Evolutionary conservation across 2,329 filamentous ascomycete species (phyloP), one percentile per base, ranked within the genome.

Genomic region (Calonectria hawksworthii): DNA sequence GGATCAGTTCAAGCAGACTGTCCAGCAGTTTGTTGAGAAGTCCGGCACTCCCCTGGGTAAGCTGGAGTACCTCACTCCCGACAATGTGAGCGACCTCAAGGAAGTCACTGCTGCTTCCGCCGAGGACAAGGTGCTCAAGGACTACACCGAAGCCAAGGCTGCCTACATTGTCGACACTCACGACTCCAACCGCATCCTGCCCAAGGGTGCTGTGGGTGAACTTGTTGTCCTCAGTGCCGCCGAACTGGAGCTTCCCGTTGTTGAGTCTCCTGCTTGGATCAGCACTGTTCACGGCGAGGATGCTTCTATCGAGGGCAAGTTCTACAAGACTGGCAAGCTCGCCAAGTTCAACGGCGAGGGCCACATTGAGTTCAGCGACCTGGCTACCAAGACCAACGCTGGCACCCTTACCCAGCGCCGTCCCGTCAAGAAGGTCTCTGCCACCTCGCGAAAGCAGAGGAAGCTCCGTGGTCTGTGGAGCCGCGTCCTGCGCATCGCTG

Each of bases 1-100:
- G 28, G 81, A 85, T 2, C 88, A 91, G 68, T 86, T 93, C 28
- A 88, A 88, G 41, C 84, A 85, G 4, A 86, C 90, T n/a, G 86
- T 88, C 0, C 86, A 87, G 52, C 83, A 88, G 28, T 85, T 94
- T 30, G 88, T 89, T 61, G 83, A 85, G 67, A 80, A 84, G 41
- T 80, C 81, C 1, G 81, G 82, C 14, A 78, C 76, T 5, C 80
- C 77, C 14, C 78, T 88, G 18, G 78, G 82, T 10, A 80, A 86
- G 10, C 75, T 89, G 34, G 74, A 82, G 16, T 76, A 84, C 14
- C 77, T 88, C 21, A 81, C 82, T 0, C 76, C 83, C 0, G 79
- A 82, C 1, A 87, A 89, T 34, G 72, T 82, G 28, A 74, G 65
- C 0, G 82, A 85, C 52, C 79, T 88, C 2, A 74, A 76, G 28